phyloP scores from a whole-genome alignment of 306 rosid species.

The Spatholobus suberectus region DNA sequence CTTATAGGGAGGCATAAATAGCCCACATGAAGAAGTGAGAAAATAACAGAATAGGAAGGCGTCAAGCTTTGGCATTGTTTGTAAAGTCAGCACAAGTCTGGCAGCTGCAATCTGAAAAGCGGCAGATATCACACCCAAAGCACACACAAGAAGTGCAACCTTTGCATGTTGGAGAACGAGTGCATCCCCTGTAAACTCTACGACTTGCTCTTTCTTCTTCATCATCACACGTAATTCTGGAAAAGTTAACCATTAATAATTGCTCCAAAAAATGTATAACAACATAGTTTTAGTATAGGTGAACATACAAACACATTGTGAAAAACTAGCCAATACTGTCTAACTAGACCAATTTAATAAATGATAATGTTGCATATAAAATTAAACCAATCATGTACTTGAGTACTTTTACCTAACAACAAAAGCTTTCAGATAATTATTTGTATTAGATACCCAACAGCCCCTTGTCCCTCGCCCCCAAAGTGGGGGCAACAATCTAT shows the following conservation, averaged over 20 bases:
- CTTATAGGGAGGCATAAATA: conserved; percentile 14
- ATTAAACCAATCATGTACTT: not conserved
- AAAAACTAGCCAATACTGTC: not conserved
- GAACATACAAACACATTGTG: not conserved
- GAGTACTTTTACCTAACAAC: not conserved
- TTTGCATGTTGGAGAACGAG: conserved; percentile 81
- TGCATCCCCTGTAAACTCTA: conserved; percentile 86
- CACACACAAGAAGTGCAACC: conserved; percentile 99
- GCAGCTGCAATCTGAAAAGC: conserved; percentile 95
- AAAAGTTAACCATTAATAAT: conserved; percentile 10
- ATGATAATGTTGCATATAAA: not conserved
- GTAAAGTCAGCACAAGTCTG: conserved; percentile 97
- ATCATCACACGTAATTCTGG: conserved; percentile 81
- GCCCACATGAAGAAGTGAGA: conserved; percentile 25
- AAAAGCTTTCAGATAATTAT: not conserved
- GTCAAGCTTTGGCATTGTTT: conserved; percentile 69
- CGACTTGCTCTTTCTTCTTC: conserved; percentile 96
- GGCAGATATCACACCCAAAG: conserved; percentile 89
- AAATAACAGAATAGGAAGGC: not conserved
- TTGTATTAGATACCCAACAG: not conserved
- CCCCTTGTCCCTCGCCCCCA: not conserved
- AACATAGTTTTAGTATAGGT: not conserved
- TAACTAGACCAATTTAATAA: conserved; percentile 5
- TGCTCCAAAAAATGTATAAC: conserved; percentile 12
- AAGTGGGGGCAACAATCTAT: not conserved